Evolutionary conservation across 2,329 filamentous ascomycete genomes (phyloP), one percentile per base, ranked within the genome.

Genomic region (Aureobasidium pullulans): DNA sequence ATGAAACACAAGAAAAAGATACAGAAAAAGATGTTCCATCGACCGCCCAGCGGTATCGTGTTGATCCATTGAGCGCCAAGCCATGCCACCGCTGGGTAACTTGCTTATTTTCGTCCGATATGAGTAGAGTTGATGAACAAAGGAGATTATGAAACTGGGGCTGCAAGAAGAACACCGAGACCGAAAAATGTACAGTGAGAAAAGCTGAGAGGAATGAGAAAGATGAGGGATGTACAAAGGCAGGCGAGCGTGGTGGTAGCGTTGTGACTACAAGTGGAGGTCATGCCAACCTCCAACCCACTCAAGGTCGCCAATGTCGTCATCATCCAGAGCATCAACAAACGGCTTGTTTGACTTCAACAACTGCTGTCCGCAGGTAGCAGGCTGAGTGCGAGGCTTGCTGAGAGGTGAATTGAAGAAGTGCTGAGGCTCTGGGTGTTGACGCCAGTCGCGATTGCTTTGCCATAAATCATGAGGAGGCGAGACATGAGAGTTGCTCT

Each of bases 281-380:
- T 85, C 85, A 74, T 89, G 85, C 85, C 89, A 95, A 77, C 89
- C 90, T 80, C 91, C 91, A 85, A 96, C 90, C 87, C 93, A 96
- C 84, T 96, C 91, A 79, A 92, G 77, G 70, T 93, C 88, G 70
- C 86, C 86, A 73, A 89, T 82, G 76, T 88, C 86, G 70, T 87
- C 85, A 43, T 65, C 63, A 39, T 59, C 57, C 39, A 59, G 23
- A 36, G 66, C 60, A 47, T 68, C 64, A 39, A 66, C 60, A 48
- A 67, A 64, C 62, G 68, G 65, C 62, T 65, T 66, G 63, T 66
- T 66, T 62, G 62, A 64, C 68, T 65, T 67, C 47, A 60, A 34
- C 59, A 52, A 32, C 42, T 61, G 61, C 50, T 62, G 62, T 47
- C 61, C 57, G 23, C 60, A 60, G 46, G 50, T 61, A 46, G 65